phyloP scores from a whole-genome alignment of 1,284 basidiomycete genomes.

The Cryptococcus sp. region DNA sequence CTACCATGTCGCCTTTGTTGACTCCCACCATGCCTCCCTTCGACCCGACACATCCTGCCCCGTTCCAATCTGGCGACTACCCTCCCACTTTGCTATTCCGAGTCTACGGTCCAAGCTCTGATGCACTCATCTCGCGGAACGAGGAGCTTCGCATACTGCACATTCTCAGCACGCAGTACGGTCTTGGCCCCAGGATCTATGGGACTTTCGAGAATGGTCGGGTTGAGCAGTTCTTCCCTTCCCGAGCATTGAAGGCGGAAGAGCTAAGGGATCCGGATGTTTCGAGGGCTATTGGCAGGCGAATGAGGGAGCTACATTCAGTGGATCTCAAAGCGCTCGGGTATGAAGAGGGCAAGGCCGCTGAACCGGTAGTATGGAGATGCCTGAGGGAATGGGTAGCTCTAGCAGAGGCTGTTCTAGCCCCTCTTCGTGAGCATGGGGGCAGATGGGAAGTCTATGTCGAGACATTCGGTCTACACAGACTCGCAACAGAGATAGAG shows the following conservation, averaged over 20 bases:
- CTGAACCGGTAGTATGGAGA: conserved; percentile 54
- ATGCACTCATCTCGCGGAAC: conserved; percentile 74
- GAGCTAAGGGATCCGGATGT: conserved; percentile 71
- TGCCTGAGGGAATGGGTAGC: conserved; percentile 62
- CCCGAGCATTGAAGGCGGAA: conserved; percentile 65
- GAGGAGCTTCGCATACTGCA: conserved; percentile 81
- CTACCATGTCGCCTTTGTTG: conserved; percentile 44
- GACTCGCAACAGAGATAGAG: conserved; percentile 39
- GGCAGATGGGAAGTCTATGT: conserved; percentile 41
- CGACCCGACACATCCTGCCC: conserved; percentile 34
- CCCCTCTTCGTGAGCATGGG: conserved; percentile 21
- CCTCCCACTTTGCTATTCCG: conserved; percentile 73
- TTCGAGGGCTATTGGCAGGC: conserved; percentile 76
- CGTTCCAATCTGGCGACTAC: conserved; percentile 24
- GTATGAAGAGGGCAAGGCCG: conserved; percentile 52
- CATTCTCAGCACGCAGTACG: conserved; percentile 75
- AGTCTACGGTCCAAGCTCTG: conserved; percentile 83
- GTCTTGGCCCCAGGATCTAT: conserved; percentile 83
- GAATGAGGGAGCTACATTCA: conserved; percentile 89
- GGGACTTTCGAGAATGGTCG: conserved; percentile 92
- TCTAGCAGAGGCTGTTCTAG: conserved; percentile 33
- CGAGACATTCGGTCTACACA: conserved; percentile 38
- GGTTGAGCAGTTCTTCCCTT: conserved; percentile 88
- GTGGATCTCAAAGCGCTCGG: conserved; percentile 71
- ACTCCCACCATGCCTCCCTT: conserved; percentile 44